Percentiles rank a stretch among this genome's conserved stretches.
phyloP scores from a whole-genome alignment of 1,284 basidiomycete species.

The Leccinum proliferum region DNA sequence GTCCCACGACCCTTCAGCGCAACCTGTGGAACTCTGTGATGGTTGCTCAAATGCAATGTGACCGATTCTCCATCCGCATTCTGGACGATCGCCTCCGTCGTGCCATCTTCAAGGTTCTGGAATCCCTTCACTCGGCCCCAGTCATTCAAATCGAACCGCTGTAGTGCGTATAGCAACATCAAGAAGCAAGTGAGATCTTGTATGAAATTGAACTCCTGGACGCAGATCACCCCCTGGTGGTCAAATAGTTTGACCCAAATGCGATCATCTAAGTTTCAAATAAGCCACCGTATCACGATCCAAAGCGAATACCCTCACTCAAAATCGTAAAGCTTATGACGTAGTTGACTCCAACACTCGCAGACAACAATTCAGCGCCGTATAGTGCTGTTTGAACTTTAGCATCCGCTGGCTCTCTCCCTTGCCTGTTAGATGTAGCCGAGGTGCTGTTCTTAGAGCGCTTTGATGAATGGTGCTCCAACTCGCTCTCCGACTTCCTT shows the following conservation, averaged over 20 bases:
- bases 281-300: too few species aligned
- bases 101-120: neutral
- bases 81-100: neutral
- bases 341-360: neutral
- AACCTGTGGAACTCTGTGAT: neutral
- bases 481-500: neutral
- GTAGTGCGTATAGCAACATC: neutral
- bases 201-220: neutral
- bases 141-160: neutral
- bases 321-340: neutral
- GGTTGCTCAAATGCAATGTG: neutral
- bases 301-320: neutral
- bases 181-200: neutral
- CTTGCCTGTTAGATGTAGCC: neutral
- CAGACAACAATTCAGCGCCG: neutral
- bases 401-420: too few species aligned
- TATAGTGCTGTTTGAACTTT: neutral
- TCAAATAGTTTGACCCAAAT: neutral
- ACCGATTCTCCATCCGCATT: neutral
- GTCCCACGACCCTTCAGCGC: neutral
- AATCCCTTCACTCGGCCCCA: neutral
- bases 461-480: neutral
- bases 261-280: neutral
- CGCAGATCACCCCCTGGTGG: neutral
- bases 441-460: neutral